Conservation (phyloP, 345 rosid species). For the Eucalyptus caleyi region DNA sequence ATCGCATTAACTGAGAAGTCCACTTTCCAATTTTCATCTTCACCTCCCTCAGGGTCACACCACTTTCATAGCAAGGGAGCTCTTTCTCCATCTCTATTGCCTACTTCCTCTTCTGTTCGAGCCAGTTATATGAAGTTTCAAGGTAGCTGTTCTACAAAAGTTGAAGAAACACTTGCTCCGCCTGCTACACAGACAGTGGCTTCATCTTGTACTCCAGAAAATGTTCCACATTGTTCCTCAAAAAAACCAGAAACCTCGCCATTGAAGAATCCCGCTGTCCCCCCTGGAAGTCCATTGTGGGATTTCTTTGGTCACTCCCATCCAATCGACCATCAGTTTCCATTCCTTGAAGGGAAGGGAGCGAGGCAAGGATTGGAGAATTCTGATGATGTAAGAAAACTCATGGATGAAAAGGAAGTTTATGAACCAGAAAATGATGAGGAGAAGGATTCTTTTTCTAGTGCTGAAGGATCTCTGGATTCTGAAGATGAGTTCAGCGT, state of each 20-base stretch:
- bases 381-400: slow-evolving; percentile 31
- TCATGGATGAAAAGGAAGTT: slow-evolving; percentile 47
- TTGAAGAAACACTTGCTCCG: slow-evolving; percentile 66
- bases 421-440: slow-evolving; percentile 56
- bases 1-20: slow-evolving; percentile 48
- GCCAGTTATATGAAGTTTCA: slow-evolving; percentile 58
- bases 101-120: slow-evolving; percentile 43
- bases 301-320: slow-evolving; percentile 73
- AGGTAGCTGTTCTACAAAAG: slow-evolving; percentile 43
- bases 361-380: slow-evolving; percentile 16
- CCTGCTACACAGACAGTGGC: slow-evolving; percentile 30
- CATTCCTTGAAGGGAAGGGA: slow-evolving; percentile 40
- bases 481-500: slow-evolving; percentile 75
- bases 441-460: slow-evolving; percentile 45
- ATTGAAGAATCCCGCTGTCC: slow-evolving; percentile 34
- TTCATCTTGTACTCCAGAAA: slow-evolving; percentile 39
- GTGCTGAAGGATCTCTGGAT: slow-evolving; percentile 43
- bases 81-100: slow-evolving; percentile 53
- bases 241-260: slow-evolving; percentile 35
- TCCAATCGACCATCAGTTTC: slow-evolving; percentile 48
- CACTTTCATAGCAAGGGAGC: slow-evolving; percentile 28
- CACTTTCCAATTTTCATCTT: slow-evolving; percentile 40
- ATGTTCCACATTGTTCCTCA: slow-evolving; percentile 17
- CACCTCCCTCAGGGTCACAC: slow-evolving; percentile 56
- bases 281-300: slow-evolving; percentile 63